Evolutionary conservation across 2,329 filamentous ascomycete species (phyloP).

Genomic region (Biscogniauxia marginata): DNA sequence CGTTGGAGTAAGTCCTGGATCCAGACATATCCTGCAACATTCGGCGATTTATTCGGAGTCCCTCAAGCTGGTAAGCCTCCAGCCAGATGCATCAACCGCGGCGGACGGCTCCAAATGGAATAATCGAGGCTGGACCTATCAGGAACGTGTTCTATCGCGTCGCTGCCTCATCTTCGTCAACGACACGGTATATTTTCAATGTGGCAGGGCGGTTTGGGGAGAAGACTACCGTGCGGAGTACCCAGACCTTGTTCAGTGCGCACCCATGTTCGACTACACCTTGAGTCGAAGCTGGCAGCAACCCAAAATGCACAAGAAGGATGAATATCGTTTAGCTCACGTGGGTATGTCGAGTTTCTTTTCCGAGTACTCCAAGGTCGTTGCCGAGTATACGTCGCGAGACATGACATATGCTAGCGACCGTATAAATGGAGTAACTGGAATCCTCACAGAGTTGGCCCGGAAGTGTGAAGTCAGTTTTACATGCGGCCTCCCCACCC

Average conservation of each 20-base stretch:
- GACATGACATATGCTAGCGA: conserved; percentile 4
- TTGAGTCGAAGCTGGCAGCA: conserved; percentile 8
- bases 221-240: conserved; percentile 9
- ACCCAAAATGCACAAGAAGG: not conserved
- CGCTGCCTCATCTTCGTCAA: conserved; percentile 18
- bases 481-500: not conserved
- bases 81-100: not conserved
- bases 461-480: not conserved
- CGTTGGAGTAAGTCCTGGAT: not conserved
- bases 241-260: not conserved
- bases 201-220: conserved; percentile 4
- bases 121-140: conserved; percentile 22
- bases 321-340: not conserved
- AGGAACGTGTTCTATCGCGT: conserved; percentile 21
- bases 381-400: conserved; percentile 7
- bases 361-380: conserved; percentile 1
- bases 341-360: not conserved
- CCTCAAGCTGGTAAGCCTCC: conserved; percentile 6
- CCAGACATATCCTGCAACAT: not conserved
- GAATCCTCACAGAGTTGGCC: not conserved
- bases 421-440: conserved; percentile 1
- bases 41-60: not conserved
- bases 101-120: conserved; percentile 2
- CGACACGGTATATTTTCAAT: conserved; percentile 7
- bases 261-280: conserved; percentile 5